phyloP scores from a whole-genome alignment of 208 protist species.

The Wallacemonas collosoma region DNA sequence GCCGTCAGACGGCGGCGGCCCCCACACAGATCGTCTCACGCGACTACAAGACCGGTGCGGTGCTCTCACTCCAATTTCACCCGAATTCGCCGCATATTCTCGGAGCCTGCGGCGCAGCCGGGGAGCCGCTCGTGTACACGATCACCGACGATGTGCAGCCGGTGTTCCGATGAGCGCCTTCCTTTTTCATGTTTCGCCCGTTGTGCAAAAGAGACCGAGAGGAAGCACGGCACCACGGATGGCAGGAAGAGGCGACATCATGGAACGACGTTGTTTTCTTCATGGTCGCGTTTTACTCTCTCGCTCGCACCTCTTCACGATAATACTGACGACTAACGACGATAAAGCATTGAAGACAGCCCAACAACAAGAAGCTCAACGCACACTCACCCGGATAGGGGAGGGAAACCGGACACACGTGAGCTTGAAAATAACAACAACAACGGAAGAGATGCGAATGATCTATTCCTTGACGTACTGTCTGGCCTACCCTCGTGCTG shows the following conservation, averaged over 20 bases:
- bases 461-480: too few relatives aligned
- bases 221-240: too few relatives aligned
- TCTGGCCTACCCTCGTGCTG: too few relatives aligned
- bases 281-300: conserved; percentile 11
- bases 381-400: too few relatives aligned
- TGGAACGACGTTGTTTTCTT: neutral
- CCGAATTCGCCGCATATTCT: conserved; percentile 89
- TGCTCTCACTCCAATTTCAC: conserved; percentile 85
- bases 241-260: too few relatives aligned
- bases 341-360: neutral
- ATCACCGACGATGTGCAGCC: conserved; percentile 74
- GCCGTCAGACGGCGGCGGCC: conserved; percentile 31
- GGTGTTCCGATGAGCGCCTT: conserved; percentile 39
- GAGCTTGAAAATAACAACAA: too few relatives aligned
- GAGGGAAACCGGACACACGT: too few relatives aligned
- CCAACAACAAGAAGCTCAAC: conserved; percentile 6
- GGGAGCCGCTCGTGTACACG: conserved; percentile 92
- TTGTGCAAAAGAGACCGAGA: neutral
- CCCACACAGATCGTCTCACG: conserved; percentile 60
- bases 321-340: neutral
- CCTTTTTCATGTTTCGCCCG: neutral
- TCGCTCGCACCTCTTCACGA: conserved; percentile 7
- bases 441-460: too few relatives aligned
- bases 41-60: conserved; percentile 78
- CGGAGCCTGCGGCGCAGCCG: conserved; percentile 70